A percentile compares a stretch with the other conserved stretches of the same genome.
phyloP scores from a whole-genome alignment of 805 yeast genomes.

The Sugiyamaella smithiae region DNA sequence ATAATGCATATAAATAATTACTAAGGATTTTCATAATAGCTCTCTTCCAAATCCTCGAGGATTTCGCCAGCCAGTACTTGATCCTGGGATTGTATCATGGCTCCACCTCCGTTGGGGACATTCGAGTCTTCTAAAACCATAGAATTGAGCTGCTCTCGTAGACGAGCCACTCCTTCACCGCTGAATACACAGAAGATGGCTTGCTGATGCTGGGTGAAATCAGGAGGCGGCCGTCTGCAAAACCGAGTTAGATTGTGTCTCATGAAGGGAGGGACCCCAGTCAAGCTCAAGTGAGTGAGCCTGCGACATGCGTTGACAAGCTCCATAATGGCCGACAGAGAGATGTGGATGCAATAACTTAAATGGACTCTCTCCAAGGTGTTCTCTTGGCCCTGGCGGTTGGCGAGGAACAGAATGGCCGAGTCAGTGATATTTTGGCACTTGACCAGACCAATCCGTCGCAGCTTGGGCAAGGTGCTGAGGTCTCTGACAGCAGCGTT shows the following conservation, averaged over 20 bases:
- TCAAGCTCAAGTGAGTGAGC: slow-evolving; percentile 83
- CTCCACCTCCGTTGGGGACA: background rate
- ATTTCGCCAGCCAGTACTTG: background rate
- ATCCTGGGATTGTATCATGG: too few species aligned
- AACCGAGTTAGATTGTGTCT: slow-evolving; percentile 79
- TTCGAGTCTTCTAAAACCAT: background rate
- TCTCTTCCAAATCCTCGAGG: background rate
- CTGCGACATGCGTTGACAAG: slow-evolving; percentile 78
- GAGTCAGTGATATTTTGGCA: slow-evolving; percentile 84
- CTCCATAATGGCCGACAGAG: slow-evolving; percentile 72
- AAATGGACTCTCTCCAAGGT: slow-evolving; percentile 90
- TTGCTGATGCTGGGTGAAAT: slow-evolving; percentile 82
- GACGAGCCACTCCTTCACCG: slow-evolving; percentile 78
- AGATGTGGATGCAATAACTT: slow-evolving; percentile 80
- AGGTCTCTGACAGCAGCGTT: slow-evolving; percentile 76
- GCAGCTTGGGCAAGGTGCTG: slow-evolving; percentile 70
- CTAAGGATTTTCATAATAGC: slow-evolving; percentile 4
- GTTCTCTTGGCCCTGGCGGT: slow-evolving; percentile 65
- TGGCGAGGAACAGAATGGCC: slow-evolving; percentile 66
- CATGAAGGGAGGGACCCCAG: slow-evolving; percentile 89
- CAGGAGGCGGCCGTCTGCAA: slow-evolving; percentile 91
- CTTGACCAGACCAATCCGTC: slow-evolving; percentile 91
- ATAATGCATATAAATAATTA: slow-evolving; percentile 3
- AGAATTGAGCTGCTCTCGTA: slow-evolving; percentile 63
- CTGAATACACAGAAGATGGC: slow-evolving; percentile 88